phyloP scores from a whole-genome alignment of 192 early-diverging fungal species.

The Kappamyces sp. region DNA sequence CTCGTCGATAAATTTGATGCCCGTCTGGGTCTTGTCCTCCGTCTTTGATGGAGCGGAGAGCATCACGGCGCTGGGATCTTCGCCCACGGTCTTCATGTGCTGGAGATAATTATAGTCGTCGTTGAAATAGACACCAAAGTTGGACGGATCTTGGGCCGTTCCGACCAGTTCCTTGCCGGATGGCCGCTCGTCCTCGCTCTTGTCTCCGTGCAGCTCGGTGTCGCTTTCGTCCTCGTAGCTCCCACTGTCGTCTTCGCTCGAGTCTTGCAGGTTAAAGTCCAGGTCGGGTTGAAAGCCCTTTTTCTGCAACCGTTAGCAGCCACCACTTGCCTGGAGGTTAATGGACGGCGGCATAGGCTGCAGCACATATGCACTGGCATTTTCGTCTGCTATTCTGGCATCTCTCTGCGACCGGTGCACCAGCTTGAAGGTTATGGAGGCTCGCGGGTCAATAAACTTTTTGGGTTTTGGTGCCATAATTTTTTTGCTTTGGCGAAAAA shows the following conservation, averaged over 20 bases:
- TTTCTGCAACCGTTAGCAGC: constrained; percentile 5
- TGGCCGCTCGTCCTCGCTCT: constrained; percentile 19
- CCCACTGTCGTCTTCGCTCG: constrained; percentile 21
- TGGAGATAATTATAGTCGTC: constrained; percentile 88
- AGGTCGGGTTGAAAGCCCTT: constrained; percentile 24
- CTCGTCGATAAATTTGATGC: constrained; percentile 26
- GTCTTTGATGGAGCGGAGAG: constrained; percentile 56
- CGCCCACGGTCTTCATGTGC: constrained; percentile 82
- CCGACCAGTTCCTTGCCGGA: too few relatives aligned
- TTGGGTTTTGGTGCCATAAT: constrained; percentile 39
- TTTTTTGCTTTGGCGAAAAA: background rate
- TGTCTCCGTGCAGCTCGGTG: constrained; percentile 10
- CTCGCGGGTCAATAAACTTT: constrained; percentile 83
- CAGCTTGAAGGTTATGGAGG: constrained; percentile 79
- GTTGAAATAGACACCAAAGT: constrained; percentile 84
- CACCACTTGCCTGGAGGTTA: constrained; percentile 48
- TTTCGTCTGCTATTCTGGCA: constrained; percentile 77
- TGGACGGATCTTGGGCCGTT: constrained; percentile 69
- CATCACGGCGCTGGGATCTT: constrained; percentile 66
- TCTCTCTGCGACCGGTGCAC: constrained; percentile 95
- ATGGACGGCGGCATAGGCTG: constrained; percentile 63
- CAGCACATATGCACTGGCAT: constrained; percentile 72
- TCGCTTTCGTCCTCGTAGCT: constrained; percentile 19
- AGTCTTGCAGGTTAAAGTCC: background rate
- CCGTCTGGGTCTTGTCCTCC: constrained; percentile 47